These are phyloP conservation scores for Vaccinium macrocarpon DNA, from an alignment of 148 eudicot genomes.

Conservation along the genomic window DNA sequence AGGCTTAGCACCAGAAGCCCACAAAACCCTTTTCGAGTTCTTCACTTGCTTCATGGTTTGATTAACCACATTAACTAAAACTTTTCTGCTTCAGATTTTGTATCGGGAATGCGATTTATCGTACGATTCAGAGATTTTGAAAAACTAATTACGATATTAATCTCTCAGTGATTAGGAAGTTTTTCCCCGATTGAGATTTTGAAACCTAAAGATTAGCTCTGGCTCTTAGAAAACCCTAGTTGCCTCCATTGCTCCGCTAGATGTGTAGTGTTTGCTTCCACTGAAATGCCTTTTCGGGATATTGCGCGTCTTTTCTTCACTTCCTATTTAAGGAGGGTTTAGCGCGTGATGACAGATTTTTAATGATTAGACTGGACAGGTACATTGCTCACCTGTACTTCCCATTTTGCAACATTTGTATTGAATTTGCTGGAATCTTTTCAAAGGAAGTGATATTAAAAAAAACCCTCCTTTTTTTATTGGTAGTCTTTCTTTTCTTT, in stretches of 20 bases:
- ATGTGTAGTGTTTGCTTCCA: neutral
- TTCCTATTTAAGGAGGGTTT: neutral
- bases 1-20: conserved; percentile 36
- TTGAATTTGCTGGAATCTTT: too few relatives aligned
- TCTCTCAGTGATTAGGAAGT: neutral
- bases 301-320: neutral
- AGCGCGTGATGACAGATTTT: neutral
- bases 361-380: too few relatives aligned
- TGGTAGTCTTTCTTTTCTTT: too few relatives aligned
- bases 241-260: neutral
- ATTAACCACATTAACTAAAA: neutral
- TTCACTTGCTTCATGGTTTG: conserved; percentile 1
- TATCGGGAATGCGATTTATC: neutral
- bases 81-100: neutral
- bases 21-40: conserved; percentile 29
- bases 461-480: too few relatives aligned
- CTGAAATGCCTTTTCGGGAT: neutral
- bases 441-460: too few relatives aligned
- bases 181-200: neutral
- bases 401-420: too few relatives aligned
- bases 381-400: too few relatives aligned
- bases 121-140: neutral
- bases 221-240: neutral
- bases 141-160: neutral
- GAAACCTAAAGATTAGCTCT: neutral